These are phyloP conservation scores for Sporisorium graminicola DNA, from an alignment of 1,284 basidiomycete species.

Conservation along the genomic window DNA sequence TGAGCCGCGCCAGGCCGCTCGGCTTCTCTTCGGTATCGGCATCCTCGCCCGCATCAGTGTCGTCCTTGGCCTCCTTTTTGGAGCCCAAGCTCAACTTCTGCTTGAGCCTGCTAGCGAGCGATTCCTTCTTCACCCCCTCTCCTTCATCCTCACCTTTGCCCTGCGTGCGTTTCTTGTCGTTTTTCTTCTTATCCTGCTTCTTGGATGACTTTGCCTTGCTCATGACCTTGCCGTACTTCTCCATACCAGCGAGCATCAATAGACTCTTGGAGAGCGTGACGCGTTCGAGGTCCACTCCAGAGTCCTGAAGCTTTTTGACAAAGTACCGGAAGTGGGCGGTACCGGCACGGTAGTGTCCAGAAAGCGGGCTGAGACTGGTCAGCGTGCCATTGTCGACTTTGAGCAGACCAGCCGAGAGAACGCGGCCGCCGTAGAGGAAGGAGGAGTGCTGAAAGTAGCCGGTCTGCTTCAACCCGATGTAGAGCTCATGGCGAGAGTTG, in stretches of 20 bases:
- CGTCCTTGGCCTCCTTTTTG: slow-evolving; percentile 3
- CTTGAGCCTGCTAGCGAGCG: slow-evolving; percentile 16
- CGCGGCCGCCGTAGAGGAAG: slow-evolving; percentile 61
- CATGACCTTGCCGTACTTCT: slow-evolving; percentile 57
- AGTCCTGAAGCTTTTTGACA: slow-evolving; percentile 56
- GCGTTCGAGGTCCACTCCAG: slow-evolving; percentile 51
- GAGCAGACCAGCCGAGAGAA: slow-evolving; percentile 59
- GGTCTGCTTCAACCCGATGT: slow-evolving; percentile 61
- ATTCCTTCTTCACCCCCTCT: slow-evolving; percentile 9
- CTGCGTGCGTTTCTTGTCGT: slow-evolving; percentile 20
- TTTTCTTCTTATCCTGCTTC: slow-evolving; percentile 33
- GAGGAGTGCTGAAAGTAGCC: slow-evolving; percentile 63
- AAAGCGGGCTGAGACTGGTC: slow-evolving; percentile 53
- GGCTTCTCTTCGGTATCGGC: slow-evolving; percentile 27
- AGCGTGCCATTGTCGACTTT: slow-evolving; percentile 55
- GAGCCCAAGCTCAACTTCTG: slow-evolving; percentile 20
- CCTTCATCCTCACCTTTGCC: slow-evolving; percentile 3
- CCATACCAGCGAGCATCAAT: slow-evolving; percentile 54
- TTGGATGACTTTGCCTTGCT: slow-evolving; percentile 45
- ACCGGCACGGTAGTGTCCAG: slow-evolving; percentile 59
- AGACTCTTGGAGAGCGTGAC: slow-evolving; percentile 57
- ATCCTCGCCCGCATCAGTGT: slow-evolving; percentile 10
- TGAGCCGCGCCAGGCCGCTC: slow-evolving; percentile 16
- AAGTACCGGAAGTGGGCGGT: slow-evolving; percentile 62
- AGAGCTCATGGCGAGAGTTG: slow-evolving; percentile 60